Conservation (phyloP, 108 stramenopile species). For the Hondaea fermentalgiana region DNA sequence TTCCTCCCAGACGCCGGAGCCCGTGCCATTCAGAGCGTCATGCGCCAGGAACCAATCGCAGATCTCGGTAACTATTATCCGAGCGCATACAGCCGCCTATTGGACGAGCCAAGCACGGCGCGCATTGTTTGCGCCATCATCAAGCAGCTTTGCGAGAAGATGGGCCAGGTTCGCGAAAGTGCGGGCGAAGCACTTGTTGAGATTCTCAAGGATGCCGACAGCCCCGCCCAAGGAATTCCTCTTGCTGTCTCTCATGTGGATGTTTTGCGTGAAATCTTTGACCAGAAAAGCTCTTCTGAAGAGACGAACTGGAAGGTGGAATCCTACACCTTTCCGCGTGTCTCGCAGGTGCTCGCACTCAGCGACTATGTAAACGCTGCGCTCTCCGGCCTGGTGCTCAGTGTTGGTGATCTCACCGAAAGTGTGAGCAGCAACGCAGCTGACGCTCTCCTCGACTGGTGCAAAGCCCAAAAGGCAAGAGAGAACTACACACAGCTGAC, state of each 20-base stretch:
- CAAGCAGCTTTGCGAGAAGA: slow-evolving; percentile 17
- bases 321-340: background rate
- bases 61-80: background rate
- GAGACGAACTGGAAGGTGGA: slow-evolving; percentile 8
- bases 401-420: slow-evolving; percentile 1
- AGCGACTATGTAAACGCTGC: background rate
- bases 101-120: background rate
- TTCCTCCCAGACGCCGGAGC: background rate
- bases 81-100: background rate
- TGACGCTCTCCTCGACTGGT: background rate
- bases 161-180: background rate
- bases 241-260: background rate
- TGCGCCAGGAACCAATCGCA: background rate
- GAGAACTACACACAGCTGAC: background rate
- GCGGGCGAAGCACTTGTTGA: background rate
- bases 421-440: slow-evolving; percentile 2
- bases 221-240: background rate
- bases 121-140: background rate
- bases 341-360: background rate
- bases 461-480: background rate
- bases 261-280: background rate
- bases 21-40: background rate
- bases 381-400: background rate
- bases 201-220: background rate
- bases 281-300: background rate